phyloP scores from a whole-genome alignment of 202 grass and related monocot species.

The Dendrocalamus latiflorus region DNA sequence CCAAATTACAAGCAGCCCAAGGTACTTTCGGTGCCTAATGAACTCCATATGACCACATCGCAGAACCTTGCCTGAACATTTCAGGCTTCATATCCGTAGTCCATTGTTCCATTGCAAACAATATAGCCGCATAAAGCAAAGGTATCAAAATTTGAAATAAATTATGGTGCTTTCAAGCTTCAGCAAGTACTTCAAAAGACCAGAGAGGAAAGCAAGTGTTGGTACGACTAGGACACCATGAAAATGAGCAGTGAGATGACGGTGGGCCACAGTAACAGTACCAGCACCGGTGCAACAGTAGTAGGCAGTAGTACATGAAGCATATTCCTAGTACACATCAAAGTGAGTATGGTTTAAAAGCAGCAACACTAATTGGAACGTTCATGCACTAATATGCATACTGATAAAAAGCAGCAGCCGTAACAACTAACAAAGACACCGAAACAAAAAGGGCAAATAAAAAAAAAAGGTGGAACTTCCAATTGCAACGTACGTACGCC shows the following conservation, averaged over 20 bases:
- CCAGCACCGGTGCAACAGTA: not conserved
- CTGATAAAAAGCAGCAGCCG: not conserved
- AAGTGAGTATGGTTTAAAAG: not conserved
- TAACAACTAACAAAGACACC: not conserved
- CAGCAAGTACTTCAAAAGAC: not conserved
- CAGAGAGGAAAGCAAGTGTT: slow-evolving; percentile 16
- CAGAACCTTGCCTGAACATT: not conserved
- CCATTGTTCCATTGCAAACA: not conserved
- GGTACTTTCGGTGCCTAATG: not conserved
- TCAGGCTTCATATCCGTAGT: not conserved
- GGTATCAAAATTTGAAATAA: not conserved
- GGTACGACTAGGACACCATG: not conserved
- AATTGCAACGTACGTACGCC: not conserved
- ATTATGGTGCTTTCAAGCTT: not conserved
- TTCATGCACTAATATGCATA: not conserved
- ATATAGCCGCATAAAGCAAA: not conserved
- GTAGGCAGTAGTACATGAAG: not conserved
- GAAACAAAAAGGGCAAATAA: not conserved
- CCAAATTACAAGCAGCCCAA: not conserved
- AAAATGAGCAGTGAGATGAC: not conserved
- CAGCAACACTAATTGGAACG: not conserved
- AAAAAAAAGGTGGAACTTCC: not conserved
- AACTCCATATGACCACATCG: not conserved
- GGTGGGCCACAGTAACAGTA: not conserved
- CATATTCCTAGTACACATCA: not conserved